These are phyloP conservation scores for Pythium brassicae DNA, from an alignment of 352 stramenopile species.

Conservation along the genomic window DNA sequence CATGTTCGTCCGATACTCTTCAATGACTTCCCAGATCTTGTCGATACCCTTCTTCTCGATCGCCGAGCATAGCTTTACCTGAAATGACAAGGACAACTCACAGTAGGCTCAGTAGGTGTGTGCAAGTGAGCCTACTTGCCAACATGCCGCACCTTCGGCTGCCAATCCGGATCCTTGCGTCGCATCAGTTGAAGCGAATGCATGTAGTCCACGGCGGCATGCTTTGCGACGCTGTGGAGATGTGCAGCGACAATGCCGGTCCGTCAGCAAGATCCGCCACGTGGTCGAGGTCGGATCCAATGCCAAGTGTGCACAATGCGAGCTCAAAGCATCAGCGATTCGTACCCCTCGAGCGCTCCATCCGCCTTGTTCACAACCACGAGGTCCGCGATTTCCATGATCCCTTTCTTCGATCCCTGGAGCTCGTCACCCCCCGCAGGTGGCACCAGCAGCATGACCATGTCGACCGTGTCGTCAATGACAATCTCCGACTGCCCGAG, in stretches of 20 bases:
- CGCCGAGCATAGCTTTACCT: conserved; percentile 73
- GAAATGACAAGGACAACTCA: background rate
- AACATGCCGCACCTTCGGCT: conserved; percentile 37
- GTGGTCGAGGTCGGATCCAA: too few relatives aligned
- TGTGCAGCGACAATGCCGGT: background rate
- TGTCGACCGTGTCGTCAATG: conserved; percentile 95
- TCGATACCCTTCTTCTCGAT: conserved; percentile 65
- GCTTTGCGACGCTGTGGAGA: conserved; percentile 50
- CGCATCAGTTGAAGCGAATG: conserved; percentile 82
- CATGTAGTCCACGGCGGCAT: conserved; percentile 72
- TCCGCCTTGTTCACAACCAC: conserved; percentile 98
- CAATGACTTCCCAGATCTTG: conserved; percentile 63
- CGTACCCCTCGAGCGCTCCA: conserved; percentile 69
- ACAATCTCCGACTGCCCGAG: conserved; percentile 97
- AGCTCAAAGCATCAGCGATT: background rate
- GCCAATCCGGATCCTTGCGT: conserved; percentile 79
- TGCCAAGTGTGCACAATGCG: too few relatives aligned
- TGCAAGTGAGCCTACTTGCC: background rate
- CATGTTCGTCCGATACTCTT: conserved; percentile 61
- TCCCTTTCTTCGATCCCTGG: conserved; percentile 98
- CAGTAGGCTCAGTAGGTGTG: background rate
- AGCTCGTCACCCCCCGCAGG: conserved; percentile 95
- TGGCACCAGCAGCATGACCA: conserved; percentile 94
- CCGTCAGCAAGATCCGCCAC: too few relatives aligned
- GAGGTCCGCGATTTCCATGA: conserved; percentile 97